Base-by-base conservation (phyloP, 257 asterid species). In the Thymus quinquecostatus region DNA sequence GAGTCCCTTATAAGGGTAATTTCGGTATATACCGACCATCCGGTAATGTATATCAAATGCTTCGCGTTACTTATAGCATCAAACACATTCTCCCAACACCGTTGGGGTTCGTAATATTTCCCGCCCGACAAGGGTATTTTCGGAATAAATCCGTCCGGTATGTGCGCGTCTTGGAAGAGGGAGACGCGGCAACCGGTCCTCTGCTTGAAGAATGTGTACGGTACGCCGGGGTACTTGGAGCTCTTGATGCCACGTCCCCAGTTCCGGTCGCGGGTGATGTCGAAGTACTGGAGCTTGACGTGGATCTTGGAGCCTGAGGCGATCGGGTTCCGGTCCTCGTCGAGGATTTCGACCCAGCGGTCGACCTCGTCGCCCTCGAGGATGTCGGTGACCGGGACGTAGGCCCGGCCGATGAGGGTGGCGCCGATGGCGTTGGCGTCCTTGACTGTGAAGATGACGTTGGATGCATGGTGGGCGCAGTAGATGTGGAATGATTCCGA, bases 11-110 rank as follows among this genome's bases (percentile, higher is more conserved):
- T 66, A 76, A 92, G 75, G 14, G 87, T 11, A 58, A 92, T 82
- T 73, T 87, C 98, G 1, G 96, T 82, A 78, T 87, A 89, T 9
- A 92, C 96, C 0, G 97, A 92, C 97, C 97, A 92, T 2, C 97
- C 97, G 2, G 97, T 92, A 41, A 92, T 88, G 83, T 92, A 92
- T 56, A 92, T 89, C 73, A 92, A 36, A 82, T 89, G 98, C 75
- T 81, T 88, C 0, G 98, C 98, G 11, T 89, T 85, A 2, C 83
- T 59, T 38, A 92, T 89, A 0, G 98, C 96, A 2, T 92, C 98
- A 47, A 89, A 92, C 32, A 88, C 68, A 61, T 92, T 94, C 56
- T 92, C 96, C 96, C 96, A 89, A 60, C 98, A 86, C 34, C 96
- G 77, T 59, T 82, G 90, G 1, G 93, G 94, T 73, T 89, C 90